Conservation (phyloP, 1,139 yeast species). For the Hyphopichia wangnamkhiaoensis region DNA sequence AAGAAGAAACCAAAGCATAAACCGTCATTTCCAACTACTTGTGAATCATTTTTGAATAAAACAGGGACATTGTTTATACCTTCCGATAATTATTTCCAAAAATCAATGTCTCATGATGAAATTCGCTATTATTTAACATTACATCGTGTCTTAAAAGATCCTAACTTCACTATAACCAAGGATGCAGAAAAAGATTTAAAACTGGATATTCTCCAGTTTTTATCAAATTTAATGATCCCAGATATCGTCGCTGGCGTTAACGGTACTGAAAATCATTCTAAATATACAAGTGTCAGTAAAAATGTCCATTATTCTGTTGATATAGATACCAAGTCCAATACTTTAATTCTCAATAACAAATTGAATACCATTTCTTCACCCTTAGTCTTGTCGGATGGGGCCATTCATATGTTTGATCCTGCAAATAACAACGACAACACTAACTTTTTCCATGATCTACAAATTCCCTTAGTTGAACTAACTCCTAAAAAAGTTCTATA, state of each 20-base stretch:
- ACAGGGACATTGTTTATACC: conserved; percentile 39
- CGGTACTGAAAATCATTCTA: conserved; percentile 18
- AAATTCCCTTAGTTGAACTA: conserved; percentile 38
- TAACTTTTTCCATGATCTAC: conserved; percentile 31
- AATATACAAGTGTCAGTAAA: conserved; percentile 11
- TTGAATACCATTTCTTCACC: neutral
- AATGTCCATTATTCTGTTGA: neutral
- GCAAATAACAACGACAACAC: conserved; percentile 21
- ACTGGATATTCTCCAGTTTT: conserved; percentile 27
- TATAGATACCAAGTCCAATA: neutral
- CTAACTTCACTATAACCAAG: conserved; percentile 25
- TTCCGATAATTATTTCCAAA: conserved; percentile 27
- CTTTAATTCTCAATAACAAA: neutral
- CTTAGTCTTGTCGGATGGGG: conserved; percentile 54
- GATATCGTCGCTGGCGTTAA: conserved; percentile 35
- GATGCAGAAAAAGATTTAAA: conserved; percentile 35
- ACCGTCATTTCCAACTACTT: conserved; percentile 21
- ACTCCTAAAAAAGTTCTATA: conserved; percentile 72
- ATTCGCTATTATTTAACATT: conserved; percentile 33
- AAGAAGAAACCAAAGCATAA: conserved; percentile 13
- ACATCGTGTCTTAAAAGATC: conserved; percentile 20
- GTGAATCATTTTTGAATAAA: conserved; percentile 29
- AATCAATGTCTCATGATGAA: conserved; percentile 29
- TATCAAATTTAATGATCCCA: conserved; percentile 27
- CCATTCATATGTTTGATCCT: conserved; percentile 55